Percentiles rank a stretch among this genome's conserved stretches.
Evolutionary conservation across 148 eudicot genomes (phyloP).

Genomic region (Rhododendron henanense): DNA sequence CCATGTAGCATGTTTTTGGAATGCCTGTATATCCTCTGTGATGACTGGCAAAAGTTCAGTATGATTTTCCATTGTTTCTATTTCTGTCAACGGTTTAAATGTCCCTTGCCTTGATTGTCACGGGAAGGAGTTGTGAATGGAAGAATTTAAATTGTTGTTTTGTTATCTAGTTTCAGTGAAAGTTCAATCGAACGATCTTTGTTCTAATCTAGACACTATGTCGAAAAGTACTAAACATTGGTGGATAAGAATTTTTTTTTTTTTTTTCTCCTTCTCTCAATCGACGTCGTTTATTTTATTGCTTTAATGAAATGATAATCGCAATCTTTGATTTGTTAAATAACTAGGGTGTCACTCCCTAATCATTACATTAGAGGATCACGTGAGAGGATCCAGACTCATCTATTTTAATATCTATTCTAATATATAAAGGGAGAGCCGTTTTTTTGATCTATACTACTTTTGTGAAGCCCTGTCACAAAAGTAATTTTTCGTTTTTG

Average conservation of each 20-base stretch:
- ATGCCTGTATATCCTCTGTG: neutral
- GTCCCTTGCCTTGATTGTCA: neutral
- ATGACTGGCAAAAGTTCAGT: neutral
- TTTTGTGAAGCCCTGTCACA: too few relatives aligned
- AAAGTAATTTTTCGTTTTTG: too few relatives aligned
- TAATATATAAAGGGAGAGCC: too few relatives aligned
- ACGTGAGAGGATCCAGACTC: too few relatives aligned
- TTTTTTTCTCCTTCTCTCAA: too few relatives aligned
- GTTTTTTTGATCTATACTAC: too few relatives aligned
- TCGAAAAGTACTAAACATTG: neutral
- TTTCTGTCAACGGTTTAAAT: neutral
- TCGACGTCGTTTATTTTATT: too few relatives aligned
- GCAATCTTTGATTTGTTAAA: too few relatives aligned
- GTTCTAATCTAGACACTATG: neutral
- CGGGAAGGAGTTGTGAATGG: neutral
- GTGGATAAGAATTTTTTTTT: neutral
- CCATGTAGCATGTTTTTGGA: neutral
- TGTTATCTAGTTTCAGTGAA: neutral
- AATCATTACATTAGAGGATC: too few relatives aligned
- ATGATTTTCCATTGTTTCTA: neutral
- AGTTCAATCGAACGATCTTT: neutral
- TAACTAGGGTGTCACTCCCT: too few relatives aligned
- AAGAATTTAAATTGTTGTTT: neutral
- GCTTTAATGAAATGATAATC: too few relatives aligned
- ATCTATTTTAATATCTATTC: too few relatives aligned